These are phyloP conservation scores for Paecilomyces fulvus DNA, from an alignment of 2,329 filamentous ascomycete genomes.

Conservation along the genomic window DNA sequence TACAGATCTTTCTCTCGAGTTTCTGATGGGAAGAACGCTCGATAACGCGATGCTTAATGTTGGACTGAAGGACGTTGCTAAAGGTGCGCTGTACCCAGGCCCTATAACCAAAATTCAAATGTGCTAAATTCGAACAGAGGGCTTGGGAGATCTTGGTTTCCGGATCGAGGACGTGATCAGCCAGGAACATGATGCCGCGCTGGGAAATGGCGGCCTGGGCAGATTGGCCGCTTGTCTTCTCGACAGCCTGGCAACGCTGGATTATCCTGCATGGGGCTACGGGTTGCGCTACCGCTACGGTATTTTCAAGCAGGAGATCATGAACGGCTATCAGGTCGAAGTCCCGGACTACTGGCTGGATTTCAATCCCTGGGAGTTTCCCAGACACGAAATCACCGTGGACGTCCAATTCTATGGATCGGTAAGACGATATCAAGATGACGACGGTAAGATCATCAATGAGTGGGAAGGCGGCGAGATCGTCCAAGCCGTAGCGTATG, in stretches of 20 bases:
- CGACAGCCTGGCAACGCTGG: conserved; percentile 87
- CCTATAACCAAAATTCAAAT: conserved; percentile 7
- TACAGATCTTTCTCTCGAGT: conserved; percentile 85
- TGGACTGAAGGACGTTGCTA: conserved; percentile 74
- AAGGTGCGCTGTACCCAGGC: conserved; percentile 46
- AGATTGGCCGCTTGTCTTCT: conserved; percentile 94
- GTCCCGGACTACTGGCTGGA: conserved; percentile 99
- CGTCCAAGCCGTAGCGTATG: conserved; percentile 86
- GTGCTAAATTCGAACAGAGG: conserved; percentile 48
- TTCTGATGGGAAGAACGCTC: conserved; percentile 90
- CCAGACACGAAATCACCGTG: conserved; percentile 87
- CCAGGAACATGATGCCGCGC: conserved; percentile 91
- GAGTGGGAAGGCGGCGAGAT: conserved; percentile 91
- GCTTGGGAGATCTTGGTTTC: conserved; percentile 83
- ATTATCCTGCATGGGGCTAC: conserved; percentile 96
- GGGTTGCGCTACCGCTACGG: conserved; percentile 90
- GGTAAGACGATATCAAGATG: conserved; percentile 66
- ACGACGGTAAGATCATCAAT: conserved; percentile 63
- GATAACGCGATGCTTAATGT: conserved; percentile 99
- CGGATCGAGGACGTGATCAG: conserved; percentile 90
- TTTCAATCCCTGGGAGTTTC: conserved; percentile 99
- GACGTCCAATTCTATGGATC: conserved; percentile 95
- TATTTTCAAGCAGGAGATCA: conserved; percentile 99
- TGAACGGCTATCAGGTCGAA: conserved; percentile 96
- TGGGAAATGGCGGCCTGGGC: conserved; percentile 92